A percentile compares a stretch with the other conserved stretches of the same genome.
phyloP scores from a whole-genome alignment of 257 asterid species.

The Lycium ferocissimum region DNA sequence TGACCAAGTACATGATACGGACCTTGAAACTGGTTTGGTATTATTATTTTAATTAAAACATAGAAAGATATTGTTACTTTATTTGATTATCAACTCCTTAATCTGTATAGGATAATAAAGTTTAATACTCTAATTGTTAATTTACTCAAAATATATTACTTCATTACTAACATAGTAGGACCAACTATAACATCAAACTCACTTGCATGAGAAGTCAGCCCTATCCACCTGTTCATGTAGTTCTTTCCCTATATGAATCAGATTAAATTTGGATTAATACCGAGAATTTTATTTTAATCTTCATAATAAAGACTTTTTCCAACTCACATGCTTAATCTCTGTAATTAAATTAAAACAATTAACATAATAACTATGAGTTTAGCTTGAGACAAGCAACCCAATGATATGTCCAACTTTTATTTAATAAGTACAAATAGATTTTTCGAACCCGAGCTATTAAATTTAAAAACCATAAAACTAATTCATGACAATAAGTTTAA shows the following conservation, averaged over 20 bases:
- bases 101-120: conserved; percentile 44
- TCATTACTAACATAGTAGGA: conserved; percentile 55
- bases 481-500: not conserved
- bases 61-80: conserved; percentile 42
- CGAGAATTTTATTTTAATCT: not conserved
- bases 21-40: conserved; percentile 41
- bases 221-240: conserved; percentile 36
- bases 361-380: not conserved
- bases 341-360: too few relatives aligned
- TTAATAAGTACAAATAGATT: not conserved
- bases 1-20: conserved; percentile 66
- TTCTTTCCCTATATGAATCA: conserved; percentile 29
- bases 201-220: conserved; percentile 71
- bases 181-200: conserved; percentile 66
- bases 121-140: conserved; percentile 49
- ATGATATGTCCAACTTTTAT: too few relatives aligned
- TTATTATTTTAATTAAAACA: conserved; percentile 28
- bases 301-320: too few relatives aligned
- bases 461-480: too few relatives aligned
- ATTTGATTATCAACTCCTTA: conserved; percentile 42
- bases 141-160: conserved; percentile 40
- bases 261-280: not conserved
- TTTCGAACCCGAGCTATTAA: not conserved
- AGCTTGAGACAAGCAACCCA: too few relatives aligned
- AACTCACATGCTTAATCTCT: too few relatives aligned